Percentiles rank a stretch among this genome's conserved stretches.
Conservation (phyloP, 164 flowering plant species). For the Hamamelis virginiana region DNA sequence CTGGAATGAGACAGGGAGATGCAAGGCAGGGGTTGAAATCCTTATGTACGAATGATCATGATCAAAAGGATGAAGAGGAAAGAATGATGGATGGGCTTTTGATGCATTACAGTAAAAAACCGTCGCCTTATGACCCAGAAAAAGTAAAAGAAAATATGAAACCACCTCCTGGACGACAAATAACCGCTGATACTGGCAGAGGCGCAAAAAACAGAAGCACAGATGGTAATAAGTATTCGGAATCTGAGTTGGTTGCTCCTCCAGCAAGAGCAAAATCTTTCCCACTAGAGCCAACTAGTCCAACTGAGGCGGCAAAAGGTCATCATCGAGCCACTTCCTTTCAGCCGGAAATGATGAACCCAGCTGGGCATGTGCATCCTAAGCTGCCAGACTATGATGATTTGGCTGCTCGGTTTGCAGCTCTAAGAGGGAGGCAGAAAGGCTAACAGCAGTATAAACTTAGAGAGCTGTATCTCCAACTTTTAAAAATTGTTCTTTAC, state of each 20-base stretch:
- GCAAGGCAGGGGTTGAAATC: background rate
- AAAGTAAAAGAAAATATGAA: background rate
- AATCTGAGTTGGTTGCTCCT: background rate
- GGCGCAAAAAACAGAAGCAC: background rate
- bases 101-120: constrained; percentile 34
- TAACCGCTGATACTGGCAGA: background rate
- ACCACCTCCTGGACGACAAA: background rate
- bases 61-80: constrained; percentile 36
- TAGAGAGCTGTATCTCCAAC: too few relatives aligned
- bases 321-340: constrained; percentile 18
- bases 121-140: constrained; percentile 10
- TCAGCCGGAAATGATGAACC: constrained; percentile 22
- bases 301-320: background rate
- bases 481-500: too few relatives aligned
- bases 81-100: constrained; percentile 29
- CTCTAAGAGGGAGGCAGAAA: constrained; percentile 6
- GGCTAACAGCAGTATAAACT: background rate
- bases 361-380: constrained; percentile 53
- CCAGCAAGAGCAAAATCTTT: constrained; percentile 16
- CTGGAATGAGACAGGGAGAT: constrained; percentile 3
- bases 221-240: background rate
- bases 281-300: constrained; percentile 5
- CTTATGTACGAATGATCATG: background rate
- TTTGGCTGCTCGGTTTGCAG: constrained; percentile 35
- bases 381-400: constrained; percentile 65